Conservation (phyloP, 495 filamentous ascomycete species). For the Lasiosphaeria hispida region DNA sequence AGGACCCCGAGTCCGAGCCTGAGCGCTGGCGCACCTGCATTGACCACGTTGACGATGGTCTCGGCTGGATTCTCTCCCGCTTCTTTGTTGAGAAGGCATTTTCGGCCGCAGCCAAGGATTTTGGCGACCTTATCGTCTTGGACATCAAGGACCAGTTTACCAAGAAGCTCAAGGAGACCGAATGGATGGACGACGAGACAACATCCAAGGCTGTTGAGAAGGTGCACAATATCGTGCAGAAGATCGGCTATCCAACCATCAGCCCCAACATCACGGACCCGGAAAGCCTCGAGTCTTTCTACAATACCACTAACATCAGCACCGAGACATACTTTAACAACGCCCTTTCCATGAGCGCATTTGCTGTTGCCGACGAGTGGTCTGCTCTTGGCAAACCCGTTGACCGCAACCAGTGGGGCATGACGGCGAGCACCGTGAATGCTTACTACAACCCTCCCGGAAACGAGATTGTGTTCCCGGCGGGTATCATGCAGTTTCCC, state of each 20-base stretch:
- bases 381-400: conserved; percentile 58
- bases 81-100: conserved; percentile 47
- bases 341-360: conserved; percentile 49
- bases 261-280: conserved; percentile 64
- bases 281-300: conserved; percentile 56
- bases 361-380: conserved; percentile 53
- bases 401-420: conserved; percentile 61
- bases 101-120: conserved; percentile 6
- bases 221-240: conserved; percentile 68
- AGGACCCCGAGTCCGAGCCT: conserved; percentile 55
- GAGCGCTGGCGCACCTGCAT: conserved; percentile 73
- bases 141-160: conserved; percentile 2
- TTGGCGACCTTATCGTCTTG: conserved; percentile 61
- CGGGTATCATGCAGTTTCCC: conserved; percentile 72
- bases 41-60: conserved; percentile 50
- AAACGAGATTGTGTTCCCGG: conserved; percentile 60
- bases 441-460: conserved; percentile 36
- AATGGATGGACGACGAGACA: conserved; percentile 69
- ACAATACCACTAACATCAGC: conserved; percentile 51
- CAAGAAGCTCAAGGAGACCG: conserved; percentile 56
- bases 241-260: conserved; percentile 70
- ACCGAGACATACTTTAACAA: conserved; percentile 61
- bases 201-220: conserved; percentile 64
- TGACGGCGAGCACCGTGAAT: conserved; percentile 4
- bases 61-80: conserved; percentile 59